phyloP scores from a whole-genome alignment of 2,329 filamentous ascomycete genomes.

The Periconia sp. region DNA sequence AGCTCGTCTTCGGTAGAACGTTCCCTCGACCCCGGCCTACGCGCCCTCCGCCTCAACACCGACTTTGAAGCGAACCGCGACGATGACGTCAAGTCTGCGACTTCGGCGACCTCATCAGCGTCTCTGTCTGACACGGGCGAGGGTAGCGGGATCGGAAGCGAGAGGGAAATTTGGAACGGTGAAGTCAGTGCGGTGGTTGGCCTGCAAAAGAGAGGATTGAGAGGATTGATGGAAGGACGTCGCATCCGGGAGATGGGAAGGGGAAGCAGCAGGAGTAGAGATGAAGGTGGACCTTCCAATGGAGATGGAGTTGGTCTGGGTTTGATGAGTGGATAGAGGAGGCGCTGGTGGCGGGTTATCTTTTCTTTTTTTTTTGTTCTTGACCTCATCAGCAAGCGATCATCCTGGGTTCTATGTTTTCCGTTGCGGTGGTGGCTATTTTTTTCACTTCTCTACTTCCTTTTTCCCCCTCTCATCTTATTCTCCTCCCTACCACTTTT shows the following conservation, averaged over 20 bases:
- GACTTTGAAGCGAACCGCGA: constrained; percentile 42
- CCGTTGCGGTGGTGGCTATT: too few species aligned
- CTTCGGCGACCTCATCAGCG: constrained; percentile 30
- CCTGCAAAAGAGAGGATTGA: constrained; percentile 86
- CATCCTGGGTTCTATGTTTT: too few species aligned
- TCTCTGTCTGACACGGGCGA: constrained; percentile 37
- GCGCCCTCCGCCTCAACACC: constrained; percentile 54
- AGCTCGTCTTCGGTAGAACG: constrained; percentile 18
- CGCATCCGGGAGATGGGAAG: constrained; percentile 74
- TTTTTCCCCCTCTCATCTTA: too few species aligned
- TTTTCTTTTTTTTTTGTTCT: too few species aligned
- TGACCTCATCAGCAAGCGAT: too few species aligned
- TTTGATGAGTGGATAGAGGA: constrained; percentile 15
- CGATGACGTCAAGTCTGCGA: constrained; percentile 40
- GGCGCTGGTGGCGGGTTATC: too few species aligned
- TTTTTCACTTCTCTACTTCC: too few species aligned
- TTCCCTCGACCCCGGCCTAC: constrained; percentile 37
- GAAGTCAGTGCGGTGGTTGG: constrained; percentile 90
- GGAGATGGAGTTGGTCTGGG: constrained; percentile 33
- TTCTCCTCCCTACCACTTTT: too few species aligned
- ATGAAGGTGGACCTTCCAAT: constrained; percentile 22
- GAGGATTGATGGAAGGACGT: constrained; percentile 92
- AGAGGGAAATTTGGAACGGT: constrained; percentile 74
- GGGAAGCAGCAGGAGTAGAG: constrained; percentile 36
- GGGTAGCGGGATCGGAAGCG: constrained; percentile 37